These are phyloP conservation scores for Lentinula detonsa DNA, from an alignment of 768 basidiomycete species.

Conservation along the genomic window DNA sequence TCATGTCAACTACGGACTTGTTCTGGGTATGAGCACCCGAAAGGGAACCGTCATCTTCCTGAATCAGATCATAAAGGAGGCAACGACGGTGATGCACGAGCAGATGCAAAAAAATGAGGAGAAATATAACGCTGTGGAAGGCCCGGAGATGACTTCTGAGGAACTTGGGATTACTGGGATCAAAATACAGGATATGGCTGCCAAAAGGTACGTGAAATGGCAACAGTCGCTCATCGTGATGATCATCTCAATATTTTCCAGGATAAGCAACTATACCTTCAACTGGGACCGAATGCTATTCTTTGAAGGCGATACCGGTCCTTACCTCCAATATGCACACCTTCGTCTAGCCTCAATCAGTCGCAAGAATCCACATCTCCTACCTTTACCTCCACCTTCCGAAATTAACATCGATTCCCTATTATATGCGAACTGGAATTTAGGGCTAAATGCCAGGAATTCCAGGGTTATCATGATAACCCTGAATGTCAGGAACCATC, in stretches of 20 bases:
- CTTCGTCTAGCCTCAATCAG: conserved; percentile 43
- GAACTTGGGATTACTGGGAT: conserved; percentile 70
- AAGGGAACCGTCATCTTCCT: conserved; percentile 72
- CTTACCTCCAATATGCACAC: conserved; percentile 51
- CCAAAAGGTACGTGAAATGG: neutral
- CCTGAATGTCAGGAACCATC: too few species aligned
- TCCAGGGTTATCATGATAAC: too few species aligned
- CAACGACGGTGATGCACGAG: conserved; percentile 55
- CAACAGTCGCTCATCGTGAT: neutral
- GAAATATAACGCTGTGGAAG: conserved; percentile 62
- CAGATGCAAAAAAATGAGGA: conserved; percentile 47
- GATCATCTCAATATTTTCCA: neutral
- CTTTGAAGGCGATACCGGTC: conserved; percentile 43
- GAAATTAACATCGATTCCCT: conserved; percentile 25
- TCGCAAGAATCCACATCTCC: conserved; percentile 24
- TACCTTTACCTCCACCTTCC: conserved; percentile 14
- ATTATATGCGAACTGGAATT: too few species aligned
- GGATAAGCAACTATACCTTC: conserved; percentile 33
- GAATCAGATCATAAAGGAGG: conserved; percentile 48
- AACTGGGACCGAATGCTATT: conserved; percentile 41
- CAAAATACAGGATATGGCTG: conserved; percentile 27
- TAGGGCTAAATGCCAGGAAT: too few species aligned
- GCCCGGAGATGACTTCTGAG: conserved; percentile 53
- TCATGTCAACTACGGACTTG: conserved; percentile 57
- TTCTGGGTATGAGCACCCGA: conserved; percentile 58